A percentile compares a stretch with the other conserved stretches of the same genome.
Evolutionary conservation across 306 rosid species (phyloP).

Genomic region (Calophaca sinica): DNA sequence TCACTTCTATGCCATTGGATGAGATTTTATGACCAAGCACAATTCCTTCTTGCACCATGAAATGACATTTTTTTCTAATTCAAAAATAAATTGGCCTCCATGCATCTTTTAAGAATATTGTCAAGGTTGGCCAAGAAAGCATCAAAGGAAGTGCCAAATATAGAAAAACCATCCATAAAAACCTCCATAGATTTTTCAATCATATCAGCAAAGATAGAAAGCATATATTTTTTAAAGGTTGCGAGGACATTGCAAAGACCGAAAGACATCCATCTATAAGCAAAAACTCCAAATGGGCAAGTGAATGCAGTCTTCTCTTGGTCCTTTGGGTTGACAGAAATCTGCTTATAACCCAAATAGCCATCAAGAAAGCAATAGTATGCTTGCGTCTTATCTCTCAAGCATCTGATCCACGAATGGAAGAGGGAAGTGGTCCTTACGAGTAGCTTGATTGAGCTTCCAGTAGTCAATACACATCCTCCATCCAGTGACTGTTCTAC

Average conservation of each 20-base stretch:
- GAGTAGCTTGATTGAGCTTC: neutral
- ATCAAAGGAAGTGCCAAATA: neutral
- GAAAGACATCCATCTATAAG: neutral
- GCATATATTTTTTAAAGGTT: too few species aligned
- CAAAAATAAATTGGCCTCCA: neutral
- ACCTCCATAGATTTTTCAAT: too few species aligned
- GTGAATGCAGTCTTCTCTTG: neutral
- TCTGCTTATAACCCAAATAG: neutral
- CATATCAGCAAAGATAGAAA: neutral
- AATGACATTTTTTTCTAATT: neutral
- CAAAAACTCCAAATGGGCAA: neutral
- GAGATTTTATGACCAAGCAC: neutral
- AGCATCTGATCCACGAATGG: neutral
- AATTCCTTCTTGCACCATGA: neutral
- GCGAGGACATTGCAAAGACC: neutral
- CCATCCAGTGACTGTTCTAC: neutral
- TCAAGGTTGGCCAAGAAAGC: too few species aligned
- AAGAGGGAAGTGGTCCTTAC: neutral
- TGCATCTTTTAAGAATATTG: too few species aligned
- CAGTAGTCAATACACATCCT: neutral
- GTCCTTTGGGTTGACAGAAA: neutral
- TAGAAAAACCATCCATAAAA: neutral
- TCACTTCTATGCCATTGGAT: too few species aligned
- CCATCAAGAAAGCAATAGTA: neutral
- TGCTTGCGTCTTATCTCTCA: neutral